Evolutionary conservation across 495 filamentous ascomycete genomes (phyloP), one percentile per base, ranked within the genome.

Genomic region (Lophiostoma macrostomum): DNA sequence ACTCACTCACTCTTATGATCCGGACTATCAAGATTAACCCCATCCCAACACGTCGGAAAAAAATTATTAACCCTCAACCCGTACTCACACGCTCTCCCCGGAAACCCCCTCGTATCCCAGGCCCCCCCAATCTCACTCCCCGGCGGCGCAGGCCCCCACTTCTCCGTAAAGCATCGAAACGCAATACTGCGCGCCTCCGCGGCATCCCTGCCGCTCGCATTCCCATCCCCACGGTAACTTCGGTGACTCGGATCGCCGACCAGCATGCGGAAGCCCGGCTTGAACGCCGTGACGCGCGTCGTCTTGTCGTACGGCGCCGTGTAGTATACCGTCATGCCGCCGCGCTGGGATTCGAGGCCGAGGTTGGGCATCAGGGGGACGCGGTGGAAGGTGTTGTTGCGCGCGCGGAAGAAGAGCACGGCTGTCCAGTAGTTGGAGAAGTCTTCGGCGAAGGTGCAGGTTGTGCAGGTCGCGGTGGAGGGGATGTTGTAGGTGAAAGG

Each of bases 291-390:
- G 2, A 50, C 45, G 30, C 25, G 40, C 6, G 43, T 42, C 34
- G 49, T 56, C 27, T 39, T 39, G 20, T 50, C 53, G 50, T 74
- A 76, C 18, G 43, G 43, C 4, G 53, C 34, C 13, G 36, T 50
- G 29, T 56, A 56, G 25, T 56, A 56, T 10, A 56, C 53, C 5
- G 45, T 50, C 18, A 56, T 49, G 1, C 53, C 53, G 5, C 44
- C 43, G 7, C 61, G 46, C 4, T 63, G 76, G n/a, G 52, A 55
- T 30, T 72, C 76, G 58, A 67, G 71, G 58, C 73, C 71, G 8
- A 61, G 69, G 18, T 76, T 71, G 53, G 63, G 67, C 61, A 76
- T 75, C 58, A 73, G 68, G 12, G 71, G 73, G 28, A 76, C 73
- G 28, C 73, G 63, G 55, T 72, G 74, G 60, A 65, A 75, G 32